Conservation (phyloP, 2,329 filamentous ascomycete species). For the Xylariaceae sp. region DNA sequence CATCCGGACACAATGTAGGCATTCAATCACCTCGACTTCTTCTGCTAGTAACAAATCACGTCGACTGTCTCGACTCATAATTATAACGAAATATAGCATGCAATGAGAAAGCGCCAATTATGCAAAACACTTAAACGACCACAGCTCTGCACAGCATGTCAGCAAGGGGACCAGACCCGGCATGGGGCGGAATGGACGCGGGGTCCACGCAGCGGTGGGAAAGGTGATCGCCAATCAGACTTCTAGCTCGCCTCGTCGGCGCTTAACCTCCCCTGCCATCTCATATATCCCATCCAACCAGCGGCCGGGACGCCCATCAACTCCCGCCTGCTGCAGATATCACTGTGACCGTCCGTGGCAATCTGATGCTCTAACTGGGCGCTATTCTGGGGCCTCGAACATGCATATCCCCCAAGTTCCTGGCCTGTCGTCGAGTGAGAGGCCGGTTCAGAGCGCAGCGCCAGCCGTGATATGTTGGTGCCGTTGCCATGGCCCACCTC, state of each 20-base stretch:
- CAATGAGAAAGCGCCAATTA: background rate
- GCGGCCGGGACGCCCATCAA: constrained; percentile 19
- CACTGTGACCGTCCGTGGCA: constrained; percentile 22
- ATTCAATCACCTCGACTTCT: no score
- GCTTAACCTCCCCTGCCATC: constrained; percentile 29
- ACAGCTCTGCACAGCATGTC: background rate
- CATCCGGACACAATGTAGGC: no score
- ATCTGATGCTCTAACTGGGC: constrained; percentile 32
- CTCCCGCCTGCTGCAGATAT: constrained; percentile 19
- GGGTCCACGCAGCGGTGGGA: constrained; percentile 22
- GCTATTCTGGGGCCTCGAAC: constrained; percentile 34
- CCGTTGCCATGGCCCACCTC: constrained; percentile 29
- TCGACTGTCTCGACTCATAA: background rate
- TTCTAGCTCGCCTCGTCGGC: constrained; percentile 21
- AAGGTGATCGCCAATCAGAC: constrained; percentile 26
- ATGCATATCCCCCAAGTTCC: constrained; percentile 36
- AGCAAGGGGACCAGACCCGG: constrained; percentile 1
- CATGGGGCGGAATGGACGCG: constrained; percentile 16
- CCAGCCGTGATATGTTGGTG: constrained; percentile 33
- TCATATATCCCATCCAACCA: constrained; percentile 30
- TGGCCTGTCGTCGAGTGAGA: constrained; percentile 38
- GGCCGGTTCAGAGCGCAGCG: constrained; percentile 37
- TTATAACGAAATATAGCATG: constrained; percentile 1
- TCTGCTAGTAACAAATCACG: background rate
- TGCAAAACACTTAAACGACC: no score